Conservation (phyloP, 225 moss, liverwort and hornwort genomes). For the Physcomitrium patens region DNA sequence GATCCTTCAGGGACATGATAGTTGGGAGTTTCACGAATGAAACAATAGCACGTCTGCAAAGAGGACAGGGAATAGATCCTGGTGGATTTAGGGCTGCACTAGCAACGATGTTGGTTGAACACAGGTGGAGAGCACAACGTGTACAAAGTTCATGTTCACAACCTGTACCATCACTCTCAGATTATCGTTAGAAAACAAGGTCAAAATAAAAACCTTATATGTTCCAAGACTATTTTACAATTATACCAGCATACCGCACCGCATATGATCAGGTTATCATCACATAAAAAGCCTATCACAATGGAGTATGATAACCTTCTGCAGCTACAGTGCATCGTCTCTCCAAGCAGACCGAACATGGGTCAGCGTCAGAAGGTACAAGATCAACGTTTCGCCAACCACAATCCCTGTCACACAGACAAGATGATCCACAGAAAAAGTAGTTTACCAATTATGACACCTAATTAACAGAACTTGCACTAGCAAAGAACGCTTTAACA, state of each 20-base stretch:
- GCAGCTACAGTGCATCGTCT: slow-evolving; percentile 92
- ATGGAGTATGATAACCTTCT: slow-evolving; percentile 55
- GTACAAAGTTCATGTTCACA: slow-evolving; percentile 94
- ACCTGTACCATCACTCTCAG: slow-evolving; percentile 50
- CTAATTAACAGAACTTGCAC: slow-evolving; percentile 1
- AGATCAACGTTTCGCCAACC: slow-evolving; percentile 92
- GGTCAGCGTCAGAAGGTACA: slow-evolving; percentile 70
- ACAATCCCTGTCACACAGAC: slow-evolving; percentile 66
- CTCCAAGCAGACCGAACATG: slow-evolving; percentile 94
- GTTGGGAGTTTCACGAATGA: slow-evolving; percentile 78
- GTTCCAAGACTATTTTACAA: neutral
- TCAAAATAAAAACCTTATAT: neutral
- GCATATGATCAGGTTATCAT: neutral
- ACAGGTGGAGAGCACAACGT: slow-evolving; percentile 91
- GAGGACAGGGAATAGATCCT: slow-evolving; percentile 87
- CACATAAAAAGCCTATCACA: neutral
- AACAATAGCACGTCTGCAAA: slow-evolving; percentile 85
- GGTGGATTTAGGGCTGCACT: slow-evolving; percentile 73
- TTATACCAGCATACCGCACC: neutral
- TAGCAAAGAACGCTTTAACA: neutral
- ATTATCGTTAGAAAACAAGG: slow-evolving; percentile 19
- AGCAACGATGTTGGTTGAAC: slow-evolving; percentile 83
- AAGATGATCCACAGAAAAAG: slow-evolving; percentile 21
- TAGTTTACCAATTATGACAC: neutral
- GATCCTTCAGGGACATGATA: slow-evolving; percentile 77